Base-by-base conservation (phyloP, 805 yeast species). In the Diddensiella caesifluorescens region DNA sequence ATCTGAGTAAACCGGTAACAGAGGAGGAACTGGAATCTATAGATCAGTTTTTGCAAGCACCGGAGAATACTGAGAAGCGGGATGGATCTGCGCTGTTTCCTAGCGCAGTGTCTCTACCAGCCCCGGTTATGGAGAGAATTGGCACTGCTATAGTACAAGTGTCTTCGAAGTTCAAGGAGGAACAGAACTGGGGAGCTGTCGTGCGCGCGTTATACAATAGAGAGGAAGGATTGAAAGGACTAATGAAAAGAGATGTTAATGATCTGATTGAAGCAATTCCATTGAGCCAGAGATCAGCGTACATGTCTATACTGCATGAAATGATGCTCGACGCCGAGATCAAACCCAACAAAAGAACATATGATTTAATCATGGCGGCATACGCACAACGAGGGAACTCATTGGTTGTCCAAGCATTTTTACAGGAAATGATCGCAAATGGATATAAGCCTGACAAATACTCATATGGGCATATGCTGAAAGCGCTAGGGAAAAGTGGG, bases 401-500 rank as follows among this genome's bases (percentile, higher is more conserved):
- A 1, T 47, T 34, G 5, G 42, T 35, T 4, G 63, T 60, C 5
- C 40, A 46, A 10, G 43, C 40, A 3, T 41, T 54, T 19, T 23
- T 53, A 10, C 52, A 53, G 35, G 48, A 53, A 21, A 41, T 62
- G 38, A 23, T 48, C 4, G 30, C 46, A 13, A 42, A 35, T 1
- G 56, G 54, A 4, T 28, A 44, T 2, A 13, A 16, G 4, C 66
- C 62, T 1, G 51, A 56, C 6, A 48, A 37, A 2, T 48, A 44
- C 34, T 56, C 66, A 3, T 64, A 47, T 43, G 58, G 56, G 4
- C 62, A 64, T 36, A 38, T 63, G 10, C 52, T 63, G 13, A 60
- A 59, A 43, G 51, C 63, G 3, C 41, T 53, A 16, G 54, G 55
- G 47, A 60, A 57, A 33, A 31, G 47, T 13, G 46, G 49, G 5